phyloP scores from a whole-genome alignment of 1,139 yeast genomes.

The Schizosaccharomyces versatilis region DNA sequence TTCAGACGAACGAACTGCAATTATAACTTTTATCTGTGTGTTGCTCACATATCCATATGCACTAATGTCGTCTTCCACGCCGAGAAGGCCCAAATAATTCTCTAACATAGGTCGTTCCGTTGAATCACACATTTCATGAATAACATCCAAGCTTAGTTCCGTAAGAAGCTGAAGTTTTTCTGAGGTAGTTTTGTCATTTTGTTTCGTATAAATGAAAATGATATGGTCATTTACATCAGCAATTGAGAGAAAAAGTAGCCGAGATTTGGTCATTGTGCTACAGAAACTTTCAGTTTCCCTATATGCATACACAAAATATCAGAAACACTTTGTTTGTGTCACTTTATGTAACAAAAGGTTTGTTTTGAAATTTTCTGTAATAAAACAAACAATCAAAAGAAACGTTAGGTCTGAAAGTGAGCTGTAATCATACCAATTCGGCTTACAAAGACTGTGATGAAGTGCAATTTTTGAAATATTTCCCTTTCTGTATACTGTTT shows the following conservation, averaged over 20 bases:
- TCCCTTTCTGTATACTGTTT: no score
- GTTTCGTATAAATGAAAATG: neutral
- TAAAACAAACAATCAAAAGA: no score
- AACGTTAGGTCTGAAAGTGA: no score
- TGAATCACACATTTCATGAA: neutral
- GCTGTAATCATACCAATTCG: no score
- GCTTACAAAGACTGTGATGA: no score
- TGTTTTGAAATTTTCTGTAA: no score
- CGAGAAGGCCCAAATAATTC: neutral
- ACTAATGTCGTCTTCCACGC: neutral
- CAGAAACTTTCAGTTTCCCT: no score
- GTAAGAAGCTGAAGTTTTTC: neutral
- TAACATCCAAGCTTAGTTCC: neutral
- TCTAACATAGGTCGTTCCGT: neutral
- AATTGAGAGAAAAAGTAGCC: neutral
- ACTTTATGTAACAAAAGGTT: no score
- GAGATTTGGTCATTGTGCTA: neutral
- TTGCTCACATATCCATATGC: neutral
- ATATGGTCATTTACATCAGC: neutral
- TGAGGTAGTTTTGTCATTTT: neutral
- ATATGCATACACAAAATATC: no score
- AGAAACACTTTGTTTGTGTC: no score
- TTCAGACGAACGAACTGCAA: neutral
- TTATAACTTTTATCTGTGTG: neutral
- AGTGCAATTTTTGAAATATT: no score